These are phyloP conservation scores for Alternaria consortialis DNA, from an alignment of 2,329 filamentous ascomycete genomes.

Conservation along the genomic window DNA sequence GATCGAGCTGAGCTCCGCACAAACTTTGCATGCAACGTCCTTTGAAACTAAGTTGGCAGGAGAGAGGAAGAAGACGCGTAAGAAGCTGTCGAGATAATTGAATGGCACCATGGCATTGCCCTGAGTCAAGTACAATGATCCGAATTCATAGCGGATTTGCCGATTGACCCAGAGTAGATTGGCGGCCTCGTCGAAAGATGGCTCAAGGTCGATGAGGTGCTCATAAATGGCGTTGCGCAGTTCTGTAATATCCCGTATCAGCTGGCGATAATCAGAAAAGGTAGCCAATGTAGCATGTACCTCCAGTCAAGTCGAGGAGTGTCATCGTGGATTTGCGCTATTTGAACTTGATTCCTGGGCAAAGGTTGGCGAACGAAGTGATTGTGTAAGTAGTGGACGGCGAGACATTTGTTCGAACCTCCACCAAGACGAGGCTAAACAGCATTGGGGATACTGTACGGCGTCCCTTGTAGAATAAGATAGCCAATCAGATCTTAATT, in stretches of 20 bases:
- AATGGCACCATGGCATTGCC: no score
- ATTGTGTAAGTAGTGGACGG: background rate
- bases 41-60: background rate
- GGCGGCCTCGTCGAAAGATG: background rate
- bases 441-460: no score
- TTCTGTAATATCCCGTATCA: background rate
- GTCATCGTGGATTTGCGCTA: background rate
- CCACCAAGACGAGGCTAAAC: background rate
- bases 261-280: rapidly evolving
- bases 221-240: background rate
- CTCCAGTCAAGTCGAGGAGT: background rate
- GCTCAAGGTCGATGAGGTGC: background rate
- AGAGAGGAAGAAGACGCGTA: background rate
- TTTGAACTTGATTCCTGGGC: background rate
- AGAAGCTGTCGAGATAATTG: background rate
- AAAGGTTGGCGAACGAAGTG: no score
- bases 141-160: background rate
- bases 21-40: background rate
- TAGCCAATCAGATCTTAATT: no score
- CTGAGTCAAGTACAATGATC: background rate
- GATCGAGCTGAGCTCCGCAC: background rate
- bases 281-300: rapidly evolving
- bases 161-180: background rate
- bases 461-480: no score
- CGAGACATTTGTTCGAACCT: background rate